A percentile compares a stretch with the other conserved stretches of the same genome.
phyloP scores from a whole-genome alignment of 2,329 filamentous ascomycete genomes.

The Zymoseptoria pseudotritici region DNA sequence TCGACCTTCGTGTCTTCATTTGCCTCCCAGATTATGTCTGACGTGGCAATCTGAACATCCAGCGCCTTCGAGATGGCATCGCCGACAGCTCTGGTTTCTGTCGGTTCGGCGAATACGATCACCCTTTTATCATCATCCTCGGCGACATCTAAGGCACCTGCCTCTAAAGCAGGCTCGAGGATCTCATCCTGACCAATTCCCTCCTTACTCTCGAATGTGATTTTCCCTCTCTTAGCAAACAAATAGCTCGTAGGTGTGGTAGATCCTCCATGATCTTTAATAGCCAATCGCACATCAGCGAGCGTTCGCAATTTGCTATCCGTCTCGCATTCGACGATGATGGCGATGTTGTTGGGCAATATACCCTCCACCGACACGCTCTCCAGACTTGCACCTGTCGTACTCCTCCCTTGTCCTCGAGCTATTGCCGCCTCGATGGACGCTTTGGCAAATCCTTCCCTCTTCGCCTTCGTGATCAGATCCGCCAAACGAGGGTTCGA shows the following conservation, averaged over 20 bases:
- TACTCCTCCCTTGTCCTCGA: constrained; percentile 76
- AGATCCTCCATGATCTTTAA: constrained; percentile 65
- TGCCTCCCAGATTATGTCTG: constrained; percentile 77
- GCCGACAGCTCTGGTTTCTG: constrained; percentile 56
- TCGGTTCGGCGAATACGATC: constrained; percentile 63
- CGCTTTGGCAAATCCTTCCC: constrained; percentile 74
- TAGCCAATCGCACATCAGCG: constrained; percentile 61
- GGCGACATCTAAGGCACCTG: constrained; percentile 68
- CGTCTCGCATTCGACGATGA: constrained; percentile 79
- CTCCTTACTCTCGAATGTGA: constrained; percentile 59
- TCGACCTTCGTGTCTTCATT: constrained; percentile 70
- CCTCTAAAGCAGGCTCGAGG: constrained; percentile 75
- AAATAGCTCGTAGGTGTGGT: constrained; percentile 71
- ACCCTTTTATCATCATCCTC: constrained; percentile 61
- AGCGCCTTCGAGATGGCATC: constrained; percentile 57
- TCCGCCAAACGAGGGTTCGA: constrained; percentile 69
- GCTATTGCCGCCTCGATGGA: constrained; percentile 80
- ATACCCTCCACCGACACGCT: constrained; percentile 71
- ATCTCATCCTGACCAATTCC: constrained; percentile 58
- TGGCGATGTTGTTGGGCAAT: constrained; percentile 62
- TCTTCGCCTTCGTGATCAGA: constrained; percentile 70
- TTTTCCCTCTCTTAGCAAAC: constrained; percentile 72
- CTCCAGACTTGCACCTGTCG: constrained; percentile 69
- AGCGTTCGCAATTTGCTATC: constrained; percentile 70
- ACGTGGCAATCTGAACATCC: constrained; percentile 60